Conservation (phyloP, 176 grass and related monocot species). For the Hsuehochloa calcarea region DNA sequence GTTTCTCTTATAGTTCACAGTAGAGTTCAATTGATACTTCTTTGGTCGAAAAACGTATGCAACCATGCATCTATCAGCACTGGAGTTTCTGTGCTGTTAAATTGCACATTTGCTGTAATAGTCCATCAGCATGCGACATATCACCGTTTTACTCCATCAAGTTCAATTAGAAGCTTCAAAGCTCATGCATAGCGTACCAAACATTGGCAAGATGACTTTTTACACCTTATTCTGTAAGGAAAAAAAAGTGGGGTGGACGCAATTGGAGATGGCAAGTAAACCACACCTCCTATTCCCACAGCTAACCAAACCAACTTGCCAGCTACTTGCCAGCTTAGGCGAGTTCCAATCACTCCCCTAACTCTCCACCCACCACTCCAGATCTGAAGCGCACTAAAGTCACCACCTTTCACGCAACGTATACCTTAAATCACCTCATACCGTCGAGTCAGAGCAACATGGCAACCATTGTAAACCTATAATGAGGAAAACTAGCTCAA, state of each 20-base stretch:
- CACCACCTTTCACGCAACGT: not conserved
- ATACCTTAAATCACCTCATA: not conserved
- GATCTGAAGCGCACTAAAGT: slow-evolving; percentile 24
- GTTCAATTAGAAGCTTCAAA: no score
- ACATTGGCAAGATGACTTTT: slow-evolving; percentile 15
- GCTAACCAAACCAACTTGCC: not conserved
- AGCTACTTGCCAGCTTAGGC: not conserved
- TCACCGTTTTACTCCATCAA: not conserved
- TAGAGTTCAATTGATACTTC: not conserved
- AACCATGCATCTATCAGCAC: not conserved
- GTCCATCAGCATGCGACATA: not conserved
- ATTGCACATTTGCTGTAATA: not conserved
- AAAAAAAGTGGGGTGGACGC: not conserved
- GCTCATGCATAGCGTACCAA: not conserved
- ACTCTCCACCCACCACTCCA: slow-evolving; percentile 1
- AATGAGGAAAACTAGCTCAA: slow-evolving; percentile 9
- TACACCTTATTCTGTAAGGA: not conserved
- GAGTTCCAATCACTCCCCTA: not conserved
- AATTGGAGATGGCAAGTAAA: not conserved
- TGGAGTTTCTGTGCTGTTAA: not conserved
- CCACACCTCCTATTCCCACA: not conserved
- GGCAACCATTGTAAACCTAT: not conserved
- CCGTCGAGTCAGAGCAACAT: not conserved
- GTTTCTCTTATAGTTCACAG: slow-evolving; percentile 18
- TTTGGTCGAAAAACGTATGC: not conserved